Conservation (phyloP, 169 alveolate species). For the Babesia ovis region DNA sequence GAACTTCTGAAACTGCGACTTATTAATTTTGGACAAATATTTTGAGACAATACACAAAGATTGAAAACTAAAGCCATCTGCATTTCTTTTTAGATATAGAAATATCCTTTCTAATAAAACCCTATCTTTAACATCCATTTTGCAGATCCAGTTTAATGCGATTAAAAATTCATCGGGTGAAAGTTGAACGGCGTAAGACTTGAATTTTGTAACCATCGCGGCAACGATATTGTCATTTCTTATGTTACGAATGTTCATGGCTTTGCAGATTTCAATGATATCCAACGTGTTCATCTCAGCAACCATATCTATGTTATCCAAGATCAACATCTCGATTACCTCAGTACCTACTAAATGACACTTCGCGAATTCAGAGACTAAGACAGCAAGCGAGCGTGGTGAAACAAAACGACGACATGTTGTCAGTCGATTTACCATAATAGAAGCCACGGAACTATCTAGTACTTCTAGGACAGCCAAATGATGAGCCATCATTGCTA, state of each 20-base stretch:
- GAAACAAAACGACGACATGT: background rate
- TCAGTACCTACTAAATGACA: conserved; percentile 30
- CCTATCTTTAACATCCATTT: background rate
- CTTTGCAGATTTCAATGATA: conserved; percentile 3
- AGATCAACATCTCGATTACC: conserved; percentile 9
- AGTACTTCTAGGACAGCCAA: conserved; percentile 8
- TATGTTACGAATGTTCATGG: conserved; percentile 7
- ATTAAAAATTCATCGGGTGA: conserved; percentile 27
- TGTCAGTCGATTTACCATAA: conserved; percentile 14
- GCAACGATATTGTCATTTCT: conserved; percentile 17
- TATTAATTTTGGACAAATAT: background rate
- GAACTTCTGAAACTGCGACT: background rate
- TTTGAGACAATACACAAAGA: conserved; percentile 1
- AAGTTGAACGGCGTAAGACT: background rate
- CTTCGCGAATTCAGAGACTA: conserved; percentile 20
- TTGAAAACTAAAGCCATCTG: background rate
- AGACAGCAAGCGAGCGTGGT: conserved; percentile 19
- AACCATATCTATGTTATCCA: conserved; percentile 15
- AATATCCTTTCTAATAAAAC: background rate
- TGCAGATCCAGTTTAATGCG: conserved; percentile 23
- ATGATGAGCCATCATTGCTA: conserved; percentile 50
- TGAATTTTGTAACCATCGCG: conserved; percentile 4
- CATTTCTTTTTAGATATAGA: background rate
- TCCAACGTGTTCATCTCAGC: conserved; percentile 23
- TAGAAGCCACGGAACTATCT: conserved; percentile 17